Base-by-base conservation (phyloP, 2,329 filamentous ascomycete genomes). In the Plectosphaerella sp. region DNA sequence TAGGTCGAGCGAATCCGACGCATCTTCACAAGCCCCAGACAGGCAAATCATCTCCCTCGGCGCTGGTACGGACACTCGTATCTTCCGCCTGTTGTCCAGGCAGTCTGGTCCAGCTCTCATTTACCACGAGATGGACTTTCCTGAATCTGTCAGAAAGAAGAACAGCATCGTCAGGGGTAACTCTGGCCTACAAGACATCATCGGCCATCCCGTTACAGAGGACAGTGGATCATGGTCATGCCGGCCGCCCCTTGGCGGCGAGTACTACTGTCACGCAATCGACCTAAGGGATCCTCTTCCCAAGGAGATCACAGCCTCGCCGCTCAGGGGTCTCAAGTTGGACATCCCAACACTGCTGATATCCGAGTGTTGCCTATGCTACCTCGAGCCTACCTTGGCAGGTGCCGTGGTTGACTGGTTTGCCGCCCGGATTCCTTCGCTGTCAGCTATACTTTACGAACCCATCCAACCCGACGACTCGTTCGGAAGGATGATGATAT, bases 341-440 rank as follows among this genome's bases (percentile, higher is more conserved):
- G 61, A 82, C 64, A 22, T 89, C 0, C 91, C 94, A 0, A 99
- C 94, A 0, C 72, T 99, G 9, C 71, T 99, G 22, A 78, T 99
- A 7, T 97, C 93, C 0, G 94, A 99, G 69, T 97, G 94, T 76
- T 99, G 94, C 66, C 79, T 99, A 33, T 90, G 94, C 66, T 99
- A 99, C 64, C 80, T 99, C 1, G 78, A 86, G 9, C 78, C 85
- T 0, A 62, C 77, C 0, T 79, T 85, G 49, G 87, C 91, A 0
- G 75, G 78, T 37, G 70, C 72, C 2, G 83, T 93, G 5, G 68
- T 96, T 20, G 67, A 74, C 15, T 86, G 83, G 67, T 91, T 93
- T 61, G 75, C 78, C 15, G 68, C 74, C 3, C 71, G 67, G 18
- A 79, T 83, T 37, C 59, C 64, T 47, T 56, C 72, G 66, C 51